phyloP scores from a whole-genome alignment of 345 rosid genomes.

The Salix purpurea region DNA sequence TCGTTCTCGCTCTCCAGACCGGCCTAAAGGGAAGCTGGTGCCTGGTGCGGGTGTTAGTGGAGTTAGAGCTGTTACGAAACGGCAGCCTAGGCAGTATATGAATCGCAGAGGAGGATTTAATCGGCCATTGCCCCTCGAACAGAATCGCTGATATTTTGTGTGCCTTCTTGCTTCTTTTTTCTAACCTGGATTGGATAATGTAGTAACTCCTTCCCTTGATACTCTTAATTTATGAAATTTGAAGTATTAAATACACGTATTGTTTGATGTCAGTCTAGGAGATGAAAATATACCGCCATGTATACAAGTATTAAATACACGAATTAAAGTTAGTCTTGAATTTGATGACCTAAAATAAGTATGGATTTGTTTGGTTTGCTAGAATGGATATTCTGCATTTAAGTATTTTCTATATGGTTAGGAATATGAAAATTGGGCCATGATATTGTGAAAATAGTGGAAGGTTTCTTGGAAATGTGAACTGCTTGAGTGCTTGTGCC shows the following conservation, averaged over 20 bases:
- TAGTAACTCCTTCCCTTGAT: not conserved
- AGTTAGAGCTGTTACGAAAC: slow-evolving; percentile 61
- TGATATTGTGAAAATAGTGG: not conserved
- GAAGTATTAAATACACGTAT: not conserved
- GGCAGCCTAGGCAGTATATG: slow-evolving; percentile 95
- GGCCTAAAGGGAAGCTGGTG: slow-evolving; percentile 74
- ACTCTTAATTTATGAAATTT: not conserved
- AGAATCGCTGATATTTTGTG: slow-evolving; percentile 44
- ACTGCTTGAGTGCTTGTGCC: not conserved
- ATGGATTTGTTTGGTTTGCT: not conserved
- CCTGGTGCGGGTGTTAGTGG: slow-evolving; percentile 80
- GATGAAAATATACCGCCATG: not conserved
- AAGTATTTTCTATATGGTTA: not conserved
- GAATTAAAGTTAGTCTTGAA: not conserved
- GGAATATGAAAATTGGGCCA: not conserved
- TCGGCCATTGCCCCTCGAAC: slow-evolving; percentile 80
- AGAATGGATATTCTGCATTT: not conserved
- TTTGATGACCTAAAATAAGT: not conserved
- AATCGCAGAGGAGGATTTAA: slow-evolving; percentile 92
- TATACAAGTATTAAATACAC: not conserved
- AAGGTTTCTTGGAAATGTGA: not conserved
- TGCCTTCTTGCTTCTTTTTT: not conserved
- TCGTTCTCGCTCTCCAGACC: slow-evolving; percentile 53
- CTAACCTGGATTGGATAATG: not conserved
- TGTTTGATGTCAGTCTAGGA: not conserved